A percentile compares a stretch with the other conserved stretches of the same genome.
Conservation (phyloP, 257 asterid species). For the Solanum bulbocastanum region DNA sequence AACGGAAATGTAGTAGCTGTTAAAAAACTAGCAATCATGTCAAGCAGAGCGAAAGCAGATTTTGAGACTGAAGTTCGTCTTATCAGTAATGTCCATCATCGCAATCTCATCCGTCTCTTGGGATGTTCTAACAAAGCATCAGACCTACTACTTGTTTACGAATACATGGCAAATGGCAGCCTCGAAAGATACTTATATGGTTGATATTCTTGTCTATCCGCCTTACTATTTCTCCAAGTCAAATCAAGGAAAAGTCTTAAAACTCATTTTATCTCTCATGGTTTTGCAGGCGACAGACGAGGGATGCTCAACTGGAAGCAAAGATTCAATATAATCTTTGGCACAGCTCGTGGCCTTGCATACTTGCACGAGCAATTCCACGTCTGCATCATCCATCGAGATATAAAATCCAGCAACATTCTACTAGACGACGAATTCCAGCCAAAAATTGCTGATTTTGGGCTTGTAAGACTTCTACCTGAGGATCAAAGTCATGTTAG, state of each 20-base stretch:
- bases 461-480: constrained; percentile 69
- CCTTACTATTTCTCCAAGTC: neutral
- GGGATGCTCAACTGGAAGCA: constrained; percentile 74
- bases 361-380: constrained; percentile 75
- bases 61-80: constrained; percentile 79
- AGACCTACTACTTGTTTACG: constrained; percentile 57
- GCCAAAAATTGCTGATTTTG: constrained; percentile 75
- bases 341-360: constrained; percentile 69
- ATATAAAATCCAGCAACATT: constrained; percentile 66
- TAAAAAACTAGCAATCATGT: constrained; percentile 42
- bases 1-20: constrained; percentile 69
- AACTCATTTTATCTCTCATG: neutral
- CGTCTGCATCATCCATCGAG: constrained; percentile 65
- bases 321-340: constrained; percentile 55
- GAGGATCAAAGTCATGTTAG: constrained; percentile 69
- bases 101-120: constrained; percentile 68
- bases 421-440: constrained; percentile 53
- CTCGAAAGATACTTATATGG: constrained; percentile 65
- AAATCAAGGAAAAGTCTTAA: neutral
- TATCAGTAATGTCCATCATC: constrained; percentile 82
- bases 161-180: constrained; percentile 81
- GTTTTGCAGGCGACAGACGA: constrained; percentile 40
- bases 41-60: constrained; percentile 51
- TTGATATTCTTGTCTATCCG: neutral
- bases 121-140: constrained; percentile 68